Evolutionary conservation across 768 basidiomycete genomes (phyloP).

Genomic region (Psilocybe azurescens): DNA sequence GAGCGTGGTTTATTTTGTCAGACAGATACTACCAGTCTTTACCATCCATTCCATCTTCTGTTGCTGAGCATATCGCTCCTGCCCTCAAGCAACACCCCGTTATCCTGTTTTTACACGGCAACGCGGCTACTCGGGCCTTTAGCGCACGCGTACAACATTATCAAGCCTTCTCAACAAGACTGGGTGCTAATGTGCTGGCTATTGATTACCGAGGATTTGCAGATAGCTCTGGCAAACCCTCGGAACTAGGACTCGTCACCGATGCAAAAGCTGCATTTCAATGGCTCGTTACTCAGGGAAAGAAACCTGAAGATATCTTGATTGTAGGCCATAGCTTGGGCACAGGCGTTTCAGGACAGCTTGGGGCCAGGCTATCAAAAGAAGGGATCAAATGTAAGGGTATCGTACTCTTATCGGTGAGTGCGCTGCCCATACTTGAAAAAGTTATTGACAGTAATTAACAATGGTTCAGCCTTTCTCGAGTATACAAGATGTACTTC

Average conservation of each 20-base stretch:
- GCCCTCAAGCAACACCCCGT: constrained; percentile 71
- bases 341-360: constrained; percentile 71
- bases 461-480: constrained; percentile 53
- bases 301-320: constrained; percentile 61
- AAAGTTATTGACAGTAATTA: background rate
- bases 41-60: constrained; percentile 40
- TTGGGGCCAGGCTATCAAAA: constrained; percentile 52
- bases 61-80: constrained; percentile 48
- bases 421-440: constrained; percentile 15
- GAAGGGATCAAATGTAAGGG: constrained; percentile 48
- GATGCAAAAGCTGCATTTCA: constrained; percentile 85
- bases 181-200: constrained; percentile 77
- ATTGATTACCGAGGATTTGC: constrained; percentile 94
- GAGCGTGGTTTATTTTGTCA: constrained; percentile 86
- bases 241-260: constrained; percentile 69
- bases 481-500: constrained; percentile 64
- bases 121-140: constrained; percentile 80
- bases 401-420: constrained; percentile 53
- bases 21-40: constrained; percentile 64
- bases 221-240: constrained; percentile 83
- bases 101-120: constrained; percentile 93
- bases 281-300: constrained; percentile 70
- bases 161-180: constrained; percentile 63
- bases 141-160: constrained; percentile 73
- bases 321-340: constrained; percentile 90